Percentiles rank a stretch among this genome's conserved stretches.
Evolutionary conservation across 2,329 filamentous ascomycete species (phyloP).

Genomic region (Apiospora kogelbergensis): DNA sequence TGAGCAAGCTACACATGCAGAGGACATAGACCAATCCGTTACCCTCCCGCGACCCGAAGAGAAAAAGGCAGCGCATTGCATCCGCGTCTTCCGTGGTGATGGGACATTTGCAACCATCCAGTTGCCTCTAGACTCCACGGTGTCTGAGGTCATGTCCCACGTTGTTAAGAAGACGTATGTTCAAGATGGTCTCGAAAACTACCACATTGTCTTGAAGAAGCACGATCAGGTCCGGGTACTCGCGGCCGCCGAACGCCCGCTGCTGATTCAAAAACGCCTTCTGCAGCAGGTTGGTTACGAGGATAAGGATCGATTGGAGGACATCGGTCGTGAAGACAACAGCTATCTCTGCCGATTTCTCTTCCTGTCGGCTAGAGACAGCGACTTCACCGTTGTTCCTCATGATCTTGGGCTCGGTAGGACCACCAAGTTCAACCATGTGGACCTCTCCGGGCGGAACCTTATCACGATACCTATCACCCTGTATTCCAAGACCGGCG

Average conservation of each 20-base stretch:
- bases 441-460: constrained; percentile 87
- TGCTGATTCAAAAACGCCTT: constrained; percentile 88
- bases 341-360: constrained; percentile 96
- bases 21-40: constrained; percentile 68
- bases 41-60: constrained; percentile 70
- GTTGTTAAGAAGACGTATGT: constrained; percentile 93
- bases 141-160: constrained; percentile 83
- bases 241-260: constrained; percentile 73
- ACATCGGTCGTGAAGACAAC: constrained; percentile 94
- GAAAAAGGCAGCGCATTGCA: constrained; percentile 78
- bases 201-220: constrained; percentile 92
- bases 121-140: constrained; percentile 78
- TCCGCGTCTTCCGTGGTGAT: constrained; percentile 92
- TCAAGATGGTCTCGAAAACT: constrained; percentile 87
- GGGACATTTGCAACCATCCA: constrained; percentile 93
- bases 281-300: constrained; percentile 91
- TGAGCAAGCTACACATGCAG: constrained; percentile 56
- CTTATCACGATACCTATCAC: constrained; percentile 93
- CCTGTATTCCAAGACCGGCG: constrained; percentile 84
- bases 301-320: constrained; percentile 82
- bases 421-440: constrained; percentile 88
- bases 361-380: constrained; percentile 87
- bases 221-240: constrained; percentile 86
- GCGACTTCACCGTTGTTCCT: constrained; percentile 70
- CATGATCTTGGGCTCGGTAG: constrained; percentile 82